Conservation (phyloP, 139 green algal species). For the Chlorella sp. region DNA sequence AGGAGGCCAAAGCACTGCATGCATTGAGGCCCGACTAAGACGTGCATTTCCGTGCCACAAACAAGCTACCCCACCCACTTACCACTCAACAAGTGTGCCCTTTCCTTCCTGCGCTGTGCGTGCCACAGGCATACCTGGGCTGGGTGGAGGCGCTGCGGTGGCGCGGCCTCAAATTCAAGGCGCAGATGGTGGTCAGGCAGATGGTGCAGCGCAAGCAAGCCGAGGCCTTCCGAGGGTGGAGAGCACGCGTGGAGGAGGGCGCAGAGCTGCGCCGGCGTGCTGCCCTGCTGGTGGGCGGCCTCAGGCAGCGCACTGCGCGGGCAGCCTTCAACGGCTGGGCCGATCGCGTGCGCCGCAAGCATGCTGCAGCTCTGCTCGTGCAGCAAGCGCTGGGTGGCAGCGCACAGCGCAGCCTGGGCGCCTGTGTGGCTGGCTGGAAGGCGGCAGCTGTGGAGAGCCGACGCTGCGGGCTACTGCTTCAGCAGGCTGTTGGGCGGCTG, state of each 20-base stretch:
- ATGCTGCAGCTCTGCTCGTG: not conserved
- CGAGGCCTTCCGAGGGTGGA: not conserved
- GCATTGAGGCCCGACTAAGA: too few relatives aligned
- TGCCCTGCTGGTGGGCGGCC: not conserved
- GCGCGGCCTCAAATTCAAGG: not conserved
- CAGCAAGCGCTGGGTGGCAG: not conserved
- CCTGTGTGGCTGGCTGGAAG: not conserved
- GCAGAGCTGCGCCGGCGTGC: not conserved
- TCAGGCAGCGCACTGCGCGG: not conserved
- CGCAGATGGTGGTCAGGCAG: not conserved
- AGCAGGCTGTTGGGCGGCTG: not conserved
- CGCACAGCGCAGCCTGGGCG: not conserved
- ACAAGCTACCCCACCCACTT: too few relatives aligned
- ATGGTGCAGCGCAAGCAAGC: not conserved
- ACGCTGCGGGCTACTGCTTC: not conserved
- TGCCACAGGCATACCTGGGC: not conserved
- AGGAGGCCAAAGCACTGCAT: too few relatives aligned
- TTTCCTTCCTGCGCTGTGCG: not conserved
- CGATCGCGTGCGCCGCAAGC: not conserved
- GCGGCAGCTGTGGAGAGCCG: not conserved
- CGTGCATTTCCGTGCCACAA: too few relatives aligned
- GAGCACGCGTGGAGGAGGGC: not conserved
- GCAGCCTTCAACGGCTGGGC: not conserved
- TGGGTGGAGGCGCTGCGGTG: not conserved
- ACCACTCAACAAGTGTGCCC: too few relatives aligned